A percentile compares a stretch with the other conserved stretches of the same genome.
These are phyloP conservation scores for Postia placenta DNA, from an alignment of 768 basidiomycete genomes.

Conservation along the genomic window DNA sequence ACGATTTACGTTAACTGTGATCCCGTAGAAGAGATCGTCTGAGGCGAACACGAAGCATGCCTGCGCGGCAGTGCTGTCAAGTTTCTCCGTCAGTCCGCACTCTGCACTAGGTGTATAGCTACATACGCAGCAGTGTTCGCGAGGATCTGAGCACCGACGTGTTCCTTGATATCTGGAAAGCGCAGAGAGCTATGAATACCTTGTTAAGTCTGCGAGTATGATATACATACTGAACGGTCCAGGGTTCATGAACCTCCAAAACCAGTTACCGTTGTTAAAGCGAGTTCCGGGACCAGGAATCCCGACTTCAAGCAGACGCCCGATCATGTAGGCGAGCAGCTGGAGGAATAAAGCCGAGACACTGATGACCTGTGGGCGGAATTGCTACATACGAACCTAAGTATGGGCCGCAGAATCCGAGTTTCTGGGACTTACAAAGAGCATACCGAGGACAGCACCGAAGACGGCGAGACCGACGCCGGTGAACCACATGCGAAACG, in stretches of 20 bases:
- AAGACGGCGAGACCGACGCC: slow-evolving; percentile 3
- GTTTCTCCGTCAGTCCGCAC: not conserved
- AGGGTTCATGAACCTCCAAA: slow-evolving; percentile 3
- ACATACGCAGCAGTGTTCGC: slow-evolving; percentile 3
- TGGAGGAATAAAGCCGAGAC: slow-evolving; percentile 41
- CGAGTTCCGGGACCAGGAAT: slow-evolving; percentile 1
- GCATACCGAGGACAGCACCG: slow-evolving; percentile 5
- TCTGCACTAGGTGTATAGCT: not conserved
- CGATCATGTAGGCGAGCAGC: slow-evolving; percentile 42
- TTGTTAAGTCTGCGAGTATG: not conserved
- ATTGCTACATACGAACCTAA: not conserved
- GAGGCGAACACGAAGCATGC: slow-evolving; percentile 3
- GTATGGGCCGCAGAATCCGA: no score
- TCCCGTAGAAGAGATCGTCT: slow-evolving; percentile 2
- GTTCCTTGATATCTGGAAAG: slow-evolving; percentile 2
- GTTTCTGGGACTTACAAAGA: not conserved
- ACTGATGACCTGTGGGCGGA: slow-evolving; percentile 37
- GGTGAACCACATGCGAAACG: slow-evolving; percentile 5
- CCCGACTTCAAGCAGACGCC: slow-evolving; percentile 10
- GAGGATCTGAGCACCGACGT: slow-evolving; percentile 1
- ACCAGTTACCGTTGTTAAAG: not conserved
- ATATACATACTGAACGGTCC: slow-evolving; percentile 1
- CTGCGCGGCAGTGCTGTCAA: not conserved
- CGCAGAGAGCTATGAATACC: not conserved
- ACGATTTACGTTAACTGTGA: not conserved